Evolutionary conservation across 2,329 filamentous ascomycete species (phyloP).

Genomic region (Alternaria sp.): DNA sequence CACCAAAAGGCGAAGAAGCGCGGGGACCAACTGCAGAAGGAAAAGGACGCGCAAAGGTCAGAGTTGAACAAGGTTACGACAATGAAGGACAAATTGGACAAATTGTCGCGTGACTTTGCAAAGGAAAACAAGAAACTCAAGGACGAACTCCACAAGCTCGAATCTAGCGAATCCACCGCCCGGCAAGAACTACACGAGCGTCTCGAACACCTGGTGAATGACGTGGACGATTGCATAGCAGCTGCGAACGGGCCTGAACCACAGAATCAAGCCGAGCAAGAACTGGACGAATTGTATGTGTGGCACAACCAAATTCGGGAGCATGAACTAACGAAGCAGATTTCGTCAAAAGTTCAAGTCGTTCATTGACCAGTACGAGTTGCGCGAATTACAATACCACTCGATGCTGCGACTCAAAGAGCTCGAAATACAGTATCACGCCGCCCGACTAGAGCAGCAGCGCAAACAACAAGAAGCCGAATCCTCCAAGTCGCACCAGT

Average conservation of each 20-base stretch:
- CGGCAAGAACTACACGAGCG: constrained; percentile 84
- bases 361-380: constrained; percentile 94
- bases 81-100: constrained; percentile 96
- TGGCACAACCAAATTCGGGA: background rate
- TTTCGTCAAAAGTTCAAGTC: constrained; percentile 85
- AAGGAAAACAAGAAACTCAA: constrained; percentile 99
- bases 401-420: constrained; percentile 92
- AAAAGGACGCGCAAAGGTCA: constrained; percentile 86
- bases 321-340: constrained; percentile 38
- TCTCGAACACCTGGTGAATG: constrained; percentile 78
- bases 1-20: constrained; percentile 96
- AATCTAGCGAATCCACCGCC: constrained; percentile 83
- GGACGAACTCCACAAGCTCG: constrained; percentile 85
- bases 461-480: constrained; percentile 88
- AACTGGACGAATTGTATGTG: constrained; percentile 85
- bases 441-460: constrained; percentile 86
- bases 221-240: constrained; percentile 87
- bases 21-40: constrained; percentile 92
- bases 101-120: constrained; percentile 90
- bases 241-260: constrained; percentile 79
- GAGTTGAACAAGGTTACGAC: constrained; percentile 89
- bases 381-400: constrained; percentile 93
- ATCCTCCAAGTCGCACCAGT: constrained; percentile 76
- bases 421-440: constrained; percentile 90
- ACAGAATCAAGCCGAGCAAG: constrained; percentile 81